Conservation (phyloP, 2,329 filamentous ascomycete genomes). For the Neocatenulostroma microsporum region DNA sequence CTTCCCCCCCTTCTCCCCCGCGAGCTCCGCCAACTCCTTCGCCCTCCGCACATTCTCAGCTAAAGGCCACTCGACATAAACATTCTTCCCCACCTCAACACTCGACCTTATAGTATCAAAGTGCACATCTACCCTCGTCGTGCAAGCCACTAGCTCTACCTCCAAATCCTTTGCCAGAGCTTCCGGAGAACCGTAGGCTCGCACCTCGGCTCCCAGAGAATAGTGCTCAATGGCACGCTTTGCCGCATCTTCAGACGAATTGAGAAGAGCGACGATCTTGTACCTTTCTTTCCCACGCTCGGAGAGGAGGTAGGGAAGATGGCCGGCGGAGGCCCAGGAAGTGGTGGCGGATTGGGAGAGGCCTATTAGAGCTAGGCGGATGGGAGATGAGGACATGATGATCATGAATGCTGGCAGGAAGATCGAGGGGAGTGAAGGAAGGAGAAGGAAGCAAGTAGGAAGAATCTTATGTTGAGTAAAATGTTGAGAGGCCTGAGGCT, state of each 20-base stretch:
- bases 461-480: too few relatives aligned
- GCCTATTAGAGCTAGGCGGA: constrained; percentile 52
- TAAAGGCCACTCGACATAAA: constrained; percentile 46
- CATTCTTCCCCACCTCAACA: constrained; percentile 40
- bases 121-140: constrained; percentile 39
- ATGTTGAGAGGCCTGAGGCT: too few relatives aligned
- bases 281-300: constrained; percentile 35
- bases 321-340: constrained; percentile 49
- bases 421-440: too few relatives aligned
- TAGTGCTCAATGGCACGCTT: constrained; percentile 36
- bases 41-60: constrained; percentile 35
- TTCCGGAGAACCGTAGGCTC: constrained; percentile 38
- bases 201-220: constrained; percentile 31
- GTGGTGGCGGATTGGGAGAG: constrained; percentile 47
- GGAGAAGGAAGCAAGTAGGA: too few relatives aligned
- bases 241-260: constrained; percentile 39
- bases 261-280: constrained; percentile 44
- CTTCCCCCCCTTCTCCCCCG: constrained; percentile 33
- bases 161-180: constrained; percentile 40
- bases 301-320: constrained; percentile 53
- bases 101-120: constrained; percentile 36
- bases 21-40: constrained; percentile 37
- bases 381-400: too few relatives aligned
- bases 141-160: constrained; percentile 43
- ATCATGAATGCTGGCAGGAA: too few relatives aligned